Evolutionary conservation across 2,329 filamentous ascomycete genomes (phyloP).

Genomic region (Trichoderma citrinoviride): DNA sequence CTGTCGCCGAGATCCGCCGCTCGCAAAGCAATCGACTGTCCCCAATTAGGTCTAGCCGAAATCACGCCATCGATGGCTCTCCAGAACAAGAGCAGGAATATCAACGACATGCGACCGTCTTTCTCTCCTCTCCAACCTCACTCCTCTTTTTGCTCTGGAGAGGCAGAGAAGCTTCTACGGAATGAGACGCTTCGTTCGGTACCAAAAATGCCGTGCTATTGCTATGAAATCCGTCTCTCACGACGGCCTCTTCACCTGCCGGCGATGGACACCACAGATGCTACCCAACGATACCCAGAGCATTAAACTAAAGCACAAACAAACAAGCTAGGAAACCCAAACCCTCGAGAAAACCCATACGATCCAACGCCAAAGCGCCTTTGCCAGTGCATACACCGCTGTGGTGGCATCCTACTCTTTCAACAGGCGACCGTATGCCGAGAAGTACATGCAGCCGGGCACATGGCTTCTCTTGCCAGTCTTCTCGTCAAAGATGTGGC

Average conservation of each 20-base stretch:
- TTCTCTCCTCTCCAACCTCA: conserved; percentile 25
- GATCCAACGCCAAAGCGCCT: conserved; percentile 11
- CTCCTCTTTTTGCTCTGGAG: conserved; percentile 20
- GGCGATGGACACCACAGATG: conserved; percentile 14
- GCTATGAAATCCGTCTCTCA: conserved; percentile 5
- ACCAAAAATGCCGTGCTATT: conserved; percentile 24
- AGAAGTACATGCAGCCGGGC: conserved; percentile 69
- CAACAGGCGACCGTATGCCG: conserved; percentile 54
- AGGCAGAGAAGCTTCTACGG: conserved; percentile 12
- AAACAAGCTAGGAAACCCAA: background rate
- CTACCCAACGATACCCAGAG: conserved; percentile 13
- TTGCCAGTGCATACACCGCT: background rate
- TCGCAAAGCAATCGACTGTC: background rate
- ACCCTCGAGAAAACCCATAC: background rate
- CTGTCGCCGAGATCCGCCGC: conserved; percentile 10
- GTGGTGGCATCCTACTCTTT: conserved; percentile 33
- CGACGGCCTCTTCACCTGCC: conserved; percentile 4
- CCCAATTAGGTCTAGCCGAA: conserved; percentile 30
- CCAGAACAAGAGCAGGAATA: conserved; percentile 24
- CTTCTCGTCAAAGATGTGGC: conserved; percentile 73
- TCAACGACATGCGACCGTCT: conserved; percentile 24
- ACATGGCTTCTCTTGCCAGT: conserved; percentile 74
- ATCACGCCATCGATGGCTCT: conserved; percentile 36
- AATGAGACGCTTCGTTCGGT: conserved; percentile 26
- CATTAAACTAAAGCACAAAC: conserved; percentile 17